Evolutionary conservation across 495 filamentous ascomycete genomes (phyloP).

Genomic region (Aspergillus ostianus): DNA sequence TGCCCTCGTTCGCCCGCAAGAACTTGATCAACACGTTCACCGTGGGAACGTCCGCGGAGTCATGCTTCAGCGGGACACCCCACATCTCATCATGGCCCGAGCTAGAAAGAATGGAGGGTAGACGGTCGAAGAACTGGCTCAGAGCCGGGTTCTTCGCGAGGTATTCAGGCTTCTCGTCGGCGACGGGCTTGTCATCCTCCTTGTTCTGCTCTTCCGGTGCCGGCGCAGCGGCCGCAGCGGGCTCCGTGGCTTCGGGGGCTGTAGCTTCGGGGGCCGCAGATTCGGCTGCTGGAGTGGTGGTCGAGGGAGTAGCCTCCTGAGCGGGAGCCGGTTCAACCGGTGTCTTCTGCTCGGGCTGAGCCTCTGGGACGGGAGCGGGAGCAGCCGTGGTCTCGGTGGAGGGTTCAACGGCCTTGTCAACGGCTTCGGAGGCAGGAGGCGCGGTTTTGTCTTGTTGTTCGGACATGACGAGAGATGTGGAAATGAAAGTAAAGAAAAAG

Average conservation of each 20-base stretch:
- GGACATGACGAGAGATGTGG: slow-evolving; percentile 17
- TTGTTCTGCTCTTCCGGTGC: slow-evolving; percentile 7
- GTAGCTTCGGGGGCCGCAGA: slow-evolving; percentile 13
- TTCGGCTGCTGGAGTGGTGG: slow-evolving; percentile 17
- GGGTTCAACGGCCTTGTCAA: slow-evolving; percentile 7
- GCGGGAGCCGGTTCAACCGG: slow-evolving; percentile 20
- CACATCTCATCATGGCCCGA: slow-evolving; percentile 70
- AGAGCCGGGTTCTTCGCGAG: slow-evolving; percentile 39
- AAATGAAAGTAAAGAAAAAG: slow-evolving; percentile 1
- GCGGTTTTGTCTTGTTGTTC: slow-evolving; percentile 22
- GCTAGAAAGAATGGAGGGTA: slow-evolving; percentile 45
- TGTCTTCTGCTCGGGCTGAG: slow-evolving; percentile 24
- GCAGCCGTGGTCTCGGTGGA: slow-evolving; percentile 9
- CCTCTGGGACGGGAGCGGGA: slow-evolving; percentile 12
- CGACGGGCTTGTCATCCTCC: slow-evolving; percentile 23
- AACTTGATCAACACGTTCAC: slow-evolving; percentile 86
- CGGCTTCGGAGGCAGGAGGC: slow-evolving; percentile 8
- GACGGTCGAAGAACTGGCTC: slow-evolving; percentile 36
- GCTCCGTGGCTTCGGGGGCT: slow-evolving; percentile 10
- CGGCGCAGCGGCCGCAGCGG: not conserved
- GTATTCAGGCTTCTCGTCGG: slow-evolving; percentile 33
- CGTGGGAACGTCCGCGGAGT: slow-evolving; percentile 61
- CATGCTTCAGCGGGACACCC: slow-evolving; percentile 61
- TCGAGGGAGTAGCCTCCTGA: slow-evolving; percentile 13
- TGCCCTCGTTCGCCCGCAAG: slow-evolving; percentile 79